Conservation (phyloP, 352 stramenopile genomes). For the Pythium volutum region DNA sequence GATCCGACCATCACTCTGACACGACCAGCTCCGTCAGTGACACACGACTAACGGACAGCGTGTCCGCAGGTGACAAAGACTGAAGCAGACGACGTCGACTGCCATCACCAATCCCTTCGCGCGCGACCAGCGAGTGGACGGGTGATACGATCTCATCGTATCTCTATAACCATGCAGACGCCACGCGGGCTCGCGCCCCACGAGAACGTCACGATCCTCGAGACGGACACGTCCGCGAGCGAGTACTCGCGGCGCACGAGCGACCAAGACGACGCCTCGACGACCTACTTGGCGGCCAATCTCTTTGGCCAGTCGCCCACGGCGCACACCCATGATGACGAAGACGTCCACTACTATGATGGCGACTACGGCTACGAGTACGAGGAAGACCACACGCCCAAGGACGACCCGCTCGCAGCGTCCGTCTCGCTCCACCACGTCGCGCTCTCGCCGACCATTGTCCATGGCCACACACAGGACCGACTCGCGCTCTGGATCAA, state of each 20-base stretch:
- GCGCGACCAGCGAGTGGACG: neutral
- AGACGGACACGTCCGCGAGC: conserved; percentile 28
- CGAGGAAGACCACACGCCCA: conserved; percentile 23
- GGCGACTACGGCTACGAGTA: conserved; percentile 20
- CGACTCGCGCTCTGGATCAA: conserved; percentile 50
- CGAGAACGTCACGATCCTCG: conserved; percentile 31
- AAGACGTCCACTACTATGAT: conserved; percentile 6
- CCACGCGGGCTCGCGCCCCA: neutral
- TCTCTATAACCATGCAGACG: conserved; percentile 1
- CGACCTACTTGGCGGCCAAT: conserved; percentile 24
- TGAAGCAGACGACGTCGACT: neutral
- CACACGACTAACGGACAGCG: neutral
- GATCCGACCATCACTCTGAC: conserved; percentile 7
- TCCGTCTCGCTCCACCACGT: neutral
- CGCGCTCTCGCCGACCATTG: conserved; percentile 13
- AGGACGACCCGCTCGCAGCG: conserved; percentile 17
- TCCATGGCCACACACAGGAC: conserved; percentile 30
- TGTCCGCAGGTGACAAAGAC: neutral
- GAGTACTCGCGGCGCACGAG: conserved; percentile 17
- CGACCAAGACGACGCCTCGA: conserved; percentile 24
- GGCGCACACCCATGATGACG: conserved; percentile 7
- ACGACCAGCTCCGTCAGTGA: neutral
- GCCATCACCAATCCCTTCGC: neutral
- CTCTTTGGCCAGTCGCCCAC: conserved; percentile 16
- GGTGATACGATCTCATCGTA: neutral